These are phyloP conservation scores for Ophidiomyces ophidiicola DNA, from an alignment of 2,329 filamentous ascomycete species.

Conservation along the genomic window DNA sequence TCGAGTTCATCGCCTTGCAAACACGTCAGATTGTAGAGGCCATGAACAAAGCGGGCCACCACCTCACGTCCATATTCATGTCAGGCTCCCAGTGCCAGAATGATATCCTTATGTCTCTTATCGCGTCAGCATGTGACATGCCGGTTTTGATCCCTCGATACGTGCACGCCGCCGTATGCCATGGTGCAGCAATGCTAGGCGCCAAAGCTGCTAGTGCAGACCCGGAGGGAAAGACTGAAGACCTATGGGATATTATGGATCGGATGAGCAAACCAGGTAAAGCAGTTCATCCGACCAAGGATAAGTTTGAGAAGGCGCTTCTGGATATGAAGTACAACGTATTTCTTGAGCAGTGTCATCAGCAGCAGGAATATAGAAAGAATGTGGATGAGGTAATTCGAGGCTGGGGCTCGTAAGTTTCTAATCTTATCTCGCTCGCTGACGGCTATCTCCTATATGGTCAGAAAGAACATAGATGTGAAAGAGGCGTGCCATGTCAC, in stretches of 20 bases:
- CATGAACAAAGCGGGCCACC: conserved; percentile 84
- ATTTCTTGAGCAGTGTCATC: conserved; percentile 84
- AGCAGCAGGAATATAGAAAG: conserved; percentile 69
- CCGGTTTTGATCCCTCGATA: conserved; percentile 89
- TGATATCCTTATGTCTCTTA: conserved; percentile 75
- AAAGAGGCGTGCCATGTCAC: background rate
- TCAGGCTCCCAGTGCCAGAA: conserved; percentile 97
- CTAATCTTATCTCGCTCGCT: background rate
- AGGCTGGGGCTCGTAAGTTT: conserved; percentile 27
- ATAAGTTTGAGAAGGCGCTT: conserved; percentile 63
- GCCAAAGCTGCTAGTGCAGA: conserved; percentile 88
- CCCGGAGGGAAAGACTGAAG: conserved; percentile 64
- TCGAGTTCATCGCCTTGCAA: conserved; percentile 97
- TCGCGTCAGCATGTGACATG: conserved; percentile 82
- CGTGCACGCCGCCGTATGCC: conserved; percentile 87
- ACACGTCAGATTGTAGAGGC: conserved; percentile 88
- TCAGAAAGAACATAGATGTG: background rate
- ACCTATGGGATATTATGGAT: conserved; percentile 94
- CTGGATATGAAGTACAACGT: conserved; percentile 84
- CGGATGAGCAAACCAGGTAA: conserved; percentile 90
- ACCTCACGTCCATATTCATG: conserved; percentile 93
- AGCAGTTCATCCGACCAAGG: conserved; percentile 61
- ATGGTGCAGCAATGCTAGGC: conserved; percentile 96
- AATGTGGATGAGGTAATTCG: conserved; percentile 55
- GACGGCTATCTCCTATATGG: background rate